Conservation (phyloP, 768 basidiomycete species). For the Amyloporia xantha region DNA sequence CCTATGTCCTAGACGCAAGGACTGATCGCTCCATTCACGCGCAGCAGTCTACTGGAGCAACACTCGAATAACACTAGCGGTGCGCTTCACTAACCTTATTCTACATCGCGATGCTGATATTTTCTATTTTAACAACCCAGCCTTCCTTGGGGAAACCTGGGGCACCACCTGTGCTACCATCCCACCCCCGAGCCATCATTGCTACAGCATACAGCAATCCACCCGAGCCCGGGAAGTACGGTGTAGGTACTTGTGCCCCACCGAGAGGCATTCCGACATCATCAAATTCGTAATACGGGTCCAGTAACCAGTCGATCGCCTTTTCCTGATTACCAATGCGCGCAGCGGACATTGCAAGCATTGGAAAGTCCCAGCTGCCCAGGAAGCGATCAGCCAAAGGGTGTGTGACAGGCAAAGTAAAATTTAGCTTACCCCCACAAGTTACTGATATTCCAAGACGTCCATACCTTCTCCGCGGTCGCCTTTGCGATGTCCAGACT, state of each 20-base stretch:
- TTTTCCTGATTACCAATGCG: conserved; percentile 41
- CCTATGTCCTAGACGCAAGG: too few species aligned
- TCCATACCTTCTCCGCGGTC: conserved; percentile 49
- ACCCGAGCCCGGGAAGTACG: conserved; percentile 55
- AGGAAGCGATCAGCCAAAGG: not conserved
- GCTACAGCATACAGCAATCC: conserved; percentile 44
- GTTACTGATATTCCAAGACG: conserved; percentile 47
- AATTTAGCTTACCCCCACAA: conserved; percentile 41
- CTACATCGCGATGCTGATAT: conserved; percentile 30
- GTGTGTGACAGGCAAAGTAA: too few species aligned
- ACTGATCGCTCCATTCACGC: too few species aligned
- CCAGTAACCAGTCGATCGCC: conserved; percentile 49
- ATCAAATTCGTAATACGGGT: conserved; percentile 50
- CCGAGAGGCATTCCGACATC: conserved; percentile 57
- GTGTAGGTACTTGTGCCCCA: conserved; percentile 47
- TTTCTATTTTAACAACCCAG: conserved; percentile 34
- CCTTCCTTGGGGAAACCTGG: conserved; percentile 36
- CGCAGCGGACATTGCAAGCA: conserved; percentile 58
- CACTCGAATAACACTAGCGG: too few species aligned
- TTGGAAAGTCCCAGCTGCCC: conserved; percentile 53
- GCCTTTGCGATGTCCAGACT: conserved; percentile 38
- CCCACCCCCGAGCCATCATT: conserved; percentile 58
- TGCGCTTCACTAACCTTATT: too few species aligned
- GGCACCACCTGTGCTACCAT: conserved; percentile 30
- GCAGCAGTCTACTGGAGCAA: too few species aligned